These are phyloP conservation scores for Rauvolfia tetraphylla DNA, from an alignment of 257 asterid species.

Conservation along the genomic window DNA sequence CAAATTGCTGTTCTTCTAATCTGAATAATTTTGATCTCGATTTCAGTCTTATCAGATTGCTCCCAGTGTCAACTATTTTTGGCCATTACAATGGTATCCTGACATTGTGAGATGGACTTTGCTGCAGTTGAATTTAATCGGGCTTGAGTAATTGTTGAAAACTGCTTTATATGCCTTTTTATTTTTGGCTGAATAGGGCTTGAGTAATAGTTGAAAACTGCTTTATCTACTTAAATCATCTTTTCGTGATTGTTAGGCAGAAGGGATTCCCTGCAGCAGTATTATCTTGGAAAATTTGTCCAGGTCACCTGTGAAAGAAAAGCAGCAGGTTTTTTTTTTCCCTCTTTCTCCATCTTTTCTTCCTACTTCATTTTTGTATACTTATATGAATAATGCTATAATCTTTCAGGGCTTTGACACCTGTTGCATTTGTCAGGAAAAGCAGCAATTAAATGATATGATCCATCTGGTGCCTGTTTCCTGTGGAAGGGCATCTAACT, in stretches of 20 bases:
- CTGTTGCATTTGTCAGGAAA: conserved; percentile 26
- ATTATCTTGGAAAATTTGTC: not conserved
- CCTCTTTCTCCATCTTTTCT: not conserved
- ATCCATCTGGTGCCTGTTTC: conserved; percentile 21
- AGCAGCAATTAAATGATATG: conserved; percentile 31
- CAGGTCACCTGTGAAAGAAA: not conserved
- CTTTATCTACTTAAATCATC: not conserved
- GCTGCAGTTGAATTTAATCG: not conserved
- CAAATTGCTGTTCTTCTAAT: not conserved
- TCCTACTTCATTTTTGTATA: not conserved
- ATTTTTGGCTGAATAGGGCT: too few relatives aligned
- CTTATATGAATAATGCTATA: not conserved
- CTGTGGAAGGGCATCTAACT: conserved; percentile 12
- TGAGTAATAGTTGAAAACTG: not conserved
- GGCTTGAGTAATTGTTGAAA: not conserved
- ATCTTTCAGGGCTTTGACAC: conserved; percentile 5
- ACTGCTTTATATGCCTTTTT: not conserved
- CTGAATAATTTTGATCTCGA: not conserved
- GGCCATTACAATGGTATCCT: not conserved
- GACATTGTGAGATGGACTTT: not conserved
- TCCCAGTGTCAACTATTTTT: not conserved
- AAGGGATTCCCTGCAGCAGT: conserved; percentile 5
- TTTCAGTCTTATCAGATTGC: not conserved
- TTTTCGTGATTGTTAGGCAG: conserved; percentile 7
- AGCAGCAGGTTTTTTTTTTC: conserved; percentile 17